These are phyloP conservation scores for Fusarium buxicola DNA, from an alignment of 2,329 filamentous ascomycete genomes.

Conservation along the genomic window DNA sequence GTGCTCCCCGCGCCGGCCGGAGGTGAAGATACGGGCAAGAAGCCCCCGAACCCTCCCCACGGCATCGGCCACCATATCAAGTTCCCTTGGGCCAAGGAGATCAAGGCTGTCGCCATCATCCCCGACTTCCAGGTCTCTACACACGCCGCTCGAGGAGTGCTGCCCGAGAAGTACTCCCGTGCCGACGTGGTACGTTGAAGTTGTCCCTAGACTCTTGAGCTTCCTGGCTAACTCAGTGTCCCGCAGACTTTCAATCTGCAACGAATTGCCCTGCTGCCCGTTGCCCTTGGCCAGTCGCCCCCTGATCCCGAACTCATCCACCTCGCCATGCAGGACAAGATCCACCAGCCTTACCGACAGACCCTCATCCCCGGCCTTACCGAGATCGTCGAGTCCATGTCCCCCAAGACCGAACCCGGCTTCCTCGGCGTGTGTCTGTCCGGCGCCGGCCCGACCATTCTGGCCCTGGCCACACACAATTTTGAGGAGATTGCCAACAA, in stretches of 20 bases:
- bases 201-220: neutral
- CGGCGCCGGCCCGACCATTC: slow-evolving; percentile 92
- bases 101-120: slow-evolving; percentile 97
- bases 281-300: slow-evolving; percentile 88
- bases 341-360: slow-evolving; percentile 96
- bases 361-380: slow-evolving; percentile 90
- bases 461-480: slow-evolving; percentile 90
- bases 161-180: slow-evolving; percentile 83
- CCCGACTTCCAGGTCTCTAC: slow-evolving; percentile 97
- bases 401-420: slow-evolving; percentile 85
- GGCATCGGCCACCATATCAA: slow-evolving; percentile 97
- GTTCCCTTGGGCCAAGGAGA: slow-evolving; percentile 92
- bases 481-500: slow-evolving; percentile 87
- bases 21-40: slow-evolving; percentile 88
- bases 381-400: slow-evolving; percentile 92
- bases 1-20: slow-evolving; percentile 91
- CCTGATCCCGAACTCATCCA: slow-evolving; percentile 95
- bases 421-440: slow-evolving; percentile 95
- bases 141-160: slow-evolving; percentile 85
- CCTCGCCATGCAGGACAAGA: slow-evolving; percentile 97
- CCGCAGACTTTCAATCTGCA: slow-evolving; percentile 89
- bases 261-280: slow-evolving; percentile 89
- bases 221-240: slow-evolving; percentile 28
- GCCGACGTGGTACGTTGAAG: slow-evolving; percentile 76
- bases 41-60: slow-evolving; percentile 86